Conservation (phyloP, 1,284 basidiomycete species). For the Phaffia rhodozyma region DNA sequence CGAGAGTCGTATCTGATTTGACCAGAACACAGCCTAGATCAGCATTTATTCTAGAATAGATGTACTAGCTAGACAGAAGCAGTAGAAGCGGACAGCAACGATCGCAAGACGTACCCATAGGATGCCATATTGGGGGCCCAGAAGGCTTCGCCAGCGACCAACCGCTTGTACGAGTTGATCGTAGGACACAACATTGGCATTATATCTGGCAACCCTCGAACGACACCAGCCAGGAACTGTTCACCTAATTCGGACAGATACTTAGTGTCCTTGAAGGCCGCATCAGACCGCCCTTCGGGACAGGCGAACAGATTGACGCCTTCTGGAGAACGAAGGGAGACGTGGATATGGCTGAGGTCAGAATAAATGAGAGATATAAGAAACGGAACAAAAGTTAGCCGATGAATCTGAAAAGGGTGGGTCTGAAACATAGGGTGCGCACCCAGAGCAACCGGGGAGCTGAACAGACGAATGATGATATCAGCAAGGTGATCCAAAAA, state of each 20-base stretch:
- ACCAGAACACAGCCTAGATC: not conserved
- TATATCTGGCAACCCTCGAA: conserved; percentile 74
- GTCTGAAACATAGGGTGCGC: conserved; percentile 24
- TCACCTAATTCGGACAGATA: conserved; percentile 76
- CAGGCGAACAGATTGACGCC: conserved; percentile 69
- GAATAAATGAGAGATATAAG: not conserved
- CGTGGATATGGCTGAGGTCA: conserved; percentile 65
- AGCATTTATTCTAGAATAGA: no score
- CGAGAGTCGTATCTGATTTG: conserved; percentile 94
- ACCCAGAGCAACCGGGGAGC: conserved; percentile 87
- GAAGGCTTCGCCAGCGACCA: conserved; percentile 83
- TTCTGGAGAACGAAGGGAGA: conserved; percentile 58
- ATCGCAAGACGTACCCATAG: not conserved
- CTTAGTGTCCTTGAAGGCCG: conserved; percentile 66
- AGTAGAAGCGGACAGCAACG: no score
- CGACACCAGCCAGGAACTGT: conserved; percentile 79
- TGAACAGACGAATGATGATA: conserved; percentile 28
- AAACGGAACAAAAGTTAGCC: not conserved
- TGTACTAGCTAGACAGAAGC: not conserved
- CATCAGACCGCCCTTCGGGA: conserved; percentile 48
- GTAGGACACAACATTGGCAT: conserved; percentile 62
- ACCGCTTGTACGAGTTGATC: conserved; percentile 94
- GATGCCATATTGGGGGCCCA: conserved; percentile 83
- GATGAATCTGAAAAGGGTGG: not conserved
- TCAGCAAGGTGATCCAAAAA: not conserved